Percentiles rank a stretch among this genome's conserved stretches.
Conservation (phyloP, 495 filamentous ascomycete genomes). For the Glarea lozoyensis region DNA sequence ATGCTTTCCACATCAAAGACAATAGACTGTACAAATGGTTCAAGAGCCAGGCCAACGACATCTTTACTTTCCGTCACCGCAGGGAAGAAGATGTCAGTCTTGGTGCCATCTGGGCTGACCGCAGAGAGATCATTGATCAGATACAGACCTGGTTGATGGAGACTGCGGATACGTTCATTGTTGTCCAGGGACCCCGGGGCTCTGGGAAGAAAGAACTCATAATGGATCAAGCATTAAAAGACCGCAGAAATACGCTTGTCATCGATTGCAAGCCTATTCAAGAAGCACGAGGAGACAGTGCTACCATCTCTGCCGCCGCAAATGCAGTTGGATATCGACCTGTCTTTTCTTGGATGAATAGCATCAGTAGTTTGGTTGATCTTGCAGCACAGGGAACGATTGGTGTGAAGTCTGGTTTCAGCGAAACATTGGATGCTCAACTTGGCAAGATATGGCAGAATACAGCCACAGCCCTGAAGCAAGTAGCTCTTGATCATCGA, state of each 20-base stretch:
- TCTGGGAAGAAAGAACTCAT: conserved; percentile 87
- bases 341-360: conserved; percentile 95
- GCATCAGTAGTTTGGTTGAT: conserved; percentile 81
- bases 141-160: conserved; percentile 83
- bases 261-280: conserved; percentile 93
- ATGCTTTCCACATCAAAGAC: conserved; percentile 62
- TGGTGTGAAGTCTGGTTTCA: conserved; percentile 90
- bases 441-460: conserved; percentile 87
- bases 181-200: conserved; percentile 85
- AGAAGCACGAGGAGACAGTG: conserved; percentile 84
- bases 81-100: conserved; percentile 59
- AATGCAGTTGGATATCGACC: conserved; percentile 83
- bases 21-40: conserved; percentile 71
- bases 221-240: conserved; percentile 71
- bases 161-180: conserved; percentile 83
- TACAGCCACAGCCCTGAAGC: conserved; percentile 69
- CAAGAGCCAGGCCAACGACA: conserved; percentile 64
- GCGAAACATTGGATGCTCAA: conserved; percentile 86
- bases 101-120: conserved; percentile 78
- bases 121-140: conserved; percentile 68
- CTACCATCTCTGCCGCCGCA: conserved; percentile 76
- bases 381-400: conserved; percentile 90
- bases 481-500: conserved; percentile 60
- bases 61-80: conserved; percentile 48
- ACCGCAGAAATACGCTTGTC: conserved; percentile 69